Base-by-base conservation (phyloP, 768 basidiomycete species). In the Hemileccinum impolitum region DNA sequence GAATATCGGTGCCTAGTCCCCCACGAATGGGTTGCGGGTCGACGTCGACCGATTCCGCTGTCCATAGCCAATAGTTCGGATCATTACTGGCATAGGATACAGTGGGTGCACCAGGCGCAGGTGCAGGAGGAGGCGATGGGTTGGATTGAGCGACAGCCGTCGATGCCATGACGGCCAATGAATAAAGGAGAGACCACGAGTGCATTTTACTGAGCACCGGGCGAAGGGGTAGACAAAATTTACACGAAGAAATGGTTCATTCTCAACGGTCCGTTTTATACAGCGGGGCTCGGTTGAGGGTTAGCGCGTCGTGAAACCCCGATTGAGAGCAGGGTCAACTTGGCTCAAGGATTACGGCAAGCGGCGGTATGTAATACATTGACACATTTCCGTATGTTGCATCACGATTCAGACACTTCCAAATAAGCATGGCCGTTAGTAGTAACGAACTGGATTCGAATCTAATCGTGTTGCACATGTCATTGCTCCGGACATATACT, bases 31-130 rank as follows among this genome's bases (percentile, higher is more conserved):
- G 75, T 52, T 78, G 52, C 6, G 76, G 74, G 31, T 57, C 36
- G 39, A 48, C 61, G 9, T 59, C 56, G 32, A 51, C 6, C 18
- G 58, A 59, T 11, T 57, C 49, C 21, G 48, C 47, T 63, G 57
- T 63, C 80, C 79, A 63, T 7, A 76, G 54, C 17, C 68, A 69
- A 40, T 55, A 58, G 58, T 82, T 82, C 23, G 80, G 76, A 50
- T 78, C 66, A 13, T 71, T 61, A 38, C 68, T 70, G 6, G 74
- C 74, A 51, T 68, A 73, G 18, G 74, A 70, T 14, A 74, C 72
- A 9, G 80, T 79, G 5, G 76, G 72, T 14, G 68, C 57, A 5
- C n/a, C n/a, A n/a, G n/a, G n/a, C n/a, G n/a, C n/a, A n/a, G n/a
- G n/a, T n/a, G 75, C 43, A 12, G 61, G 35, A 25, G 55, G 35